Evolutionary conservation across 2,329 filamentous ascomycete species (phyloP), one percentile per base, ranked within the genome.

Genomic region (Aureobasidium zeae): DNA sequence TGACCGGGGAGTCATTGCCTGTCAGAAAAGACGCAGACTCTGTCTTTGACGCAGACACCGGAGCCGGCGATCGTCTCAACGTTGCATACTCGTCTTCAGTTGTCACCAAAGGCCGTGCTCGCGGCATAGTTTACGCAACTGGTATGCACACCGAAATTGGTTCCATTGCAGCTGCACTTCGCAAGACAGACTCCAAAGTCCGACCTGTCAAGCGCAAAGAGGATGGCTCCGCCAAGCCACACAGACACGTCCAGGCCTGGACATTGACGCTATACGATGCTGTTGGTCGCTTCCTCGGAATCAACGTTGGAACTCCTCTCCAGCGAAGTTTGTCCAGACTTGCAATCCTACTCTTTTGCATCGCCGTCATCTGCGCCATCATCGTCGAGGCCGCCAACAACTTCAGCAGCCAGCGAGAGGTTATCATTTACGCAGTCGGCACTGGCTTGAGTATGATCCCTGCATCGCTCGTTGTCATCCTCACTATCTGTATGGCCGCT

Each of bases 281-380:
- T 5, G 60, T 80, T 46, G 77, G 76, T 4, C 68, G 71, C 26
- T 81, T 83, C 55, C 66, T 83, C 6, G 79, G 79, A 39, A 69
- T 81, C 44, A 78, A 75, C 42, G 71, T 81, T 45, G 85, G 85
- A 32, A 93, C 86, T 1, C 86, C 86, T 0, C 68, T 93, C 32
- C 84, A 89, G 64, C 79, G 81, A 49, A 86, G 83, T 55, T 70
- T 93, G 41, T 84, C 81, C 66, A 86, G 86, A 60, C 80, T 93
- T 54, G 85, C 86, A 16, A 77, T 88, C 34, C 57, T 84, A 3
- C 73, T 91, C 1, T 89, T 91, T 53, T 78, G 70, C 28, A 72
- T 85, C 35, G 86, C 79, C 2, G 71, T 83, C 10, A 52, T 82
- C 16, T 79, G 78, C 48, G 78, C 78, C 9, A 71, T 83, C 49